Evolutionary conservation across 768 basidiomycete genomes (phyloP).

Genomic region (Tricholoma saponaceum): DNA sequence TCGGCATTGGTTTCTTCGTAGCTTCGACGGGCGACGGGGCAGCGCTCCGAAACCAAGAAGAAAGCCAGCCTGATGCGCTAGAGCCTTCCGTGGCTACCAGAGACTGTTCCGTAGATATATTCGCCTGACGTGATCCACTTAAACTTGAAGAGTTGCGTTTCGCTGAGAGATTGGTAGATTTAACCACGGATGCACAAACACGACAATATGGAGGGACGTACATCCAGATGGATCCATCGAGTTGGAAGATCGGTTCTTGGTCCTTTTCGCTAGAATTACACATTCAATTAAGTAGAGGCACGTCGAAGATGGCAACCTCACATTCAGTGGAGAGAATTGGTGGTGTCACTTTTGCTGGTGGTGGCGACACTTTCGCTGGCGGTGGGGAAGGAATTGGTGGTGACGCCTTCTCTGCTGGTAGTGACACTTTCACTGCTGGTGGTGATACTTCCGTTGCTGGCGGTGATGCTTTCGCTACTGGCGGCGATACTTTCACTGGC

Average conservation of each 20-base stretch:
- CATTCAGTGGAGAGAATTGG: background rate
- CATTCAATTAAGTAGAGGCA: background rate
- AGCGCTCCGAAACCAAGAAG: background rate
- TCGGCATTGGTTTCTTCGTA: no score
- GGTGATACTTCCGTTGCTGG: no score
- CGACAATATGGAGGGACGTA: background rate
- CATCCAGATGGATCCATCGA: background rate
- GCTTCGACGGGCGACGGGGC: no score
- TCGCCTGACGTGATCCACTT: background rate
- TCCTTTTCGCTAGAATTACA: background rate
- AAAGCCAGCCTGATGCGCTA: background rate
- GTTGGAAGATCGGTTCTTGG: background rate
- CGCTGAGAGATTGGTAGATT: background rate
- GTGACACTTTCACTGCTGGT: no score
- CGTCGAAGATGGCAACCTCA: background rate
- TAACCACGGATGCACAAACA: background rate
- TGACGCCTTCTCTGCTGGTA: no score
- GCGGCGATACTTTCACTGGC: no score
- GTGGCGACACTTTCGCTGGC: background rate
- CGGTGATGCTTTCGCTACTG: no score
- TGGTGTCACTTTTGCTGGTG: background rate
- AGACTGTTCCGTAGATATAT: background rate
- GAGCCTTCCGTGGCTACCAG: background rate
- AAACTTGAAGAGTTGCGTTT: background rate
- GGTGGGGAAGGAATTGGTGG: no score